Conservation (phyloP, 768 basidiomycete species). For the Crepidotus variabilis region DNA sequence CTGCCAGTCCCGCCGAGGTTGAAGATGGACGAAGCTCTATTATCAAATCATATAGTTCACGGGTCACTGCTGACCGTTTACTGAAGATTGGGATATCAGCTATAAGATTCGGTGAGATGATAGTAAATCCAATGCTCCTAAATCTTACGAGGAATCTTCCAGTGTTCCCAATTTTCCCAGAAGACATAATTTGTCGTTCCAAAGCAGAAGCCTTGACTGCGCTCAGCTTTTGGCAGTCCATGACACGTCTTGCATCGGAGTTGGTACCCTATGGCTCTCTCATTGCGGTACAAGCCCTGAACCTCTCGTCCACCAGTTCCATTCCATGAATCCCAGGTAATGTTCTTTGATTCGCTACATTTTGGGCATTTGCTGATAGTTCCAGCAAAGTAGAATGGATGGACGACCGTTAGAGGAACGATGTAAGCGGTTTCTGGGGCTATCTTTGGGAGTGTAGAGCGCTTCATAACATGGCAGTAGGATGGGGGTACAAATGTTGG, state of each 20-base stretch:
- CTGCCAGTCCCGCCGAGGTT: constrained; percentile 6
- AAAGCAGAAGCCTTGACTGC: constrained; percentile 3
- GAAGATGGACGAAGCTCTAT: constrained; percentile 2
- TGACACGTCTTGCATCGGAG: neutral
- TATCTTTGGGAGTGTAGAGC: constrained; percentile 1
- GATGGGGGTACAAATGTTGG: neutral
- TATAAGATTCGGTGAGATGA: neutral
- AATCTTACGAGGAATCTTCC: constrained; percentile 8
- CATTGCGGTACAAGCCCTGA: neutral
- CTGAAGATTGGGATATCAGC: constrained; percentile 3
- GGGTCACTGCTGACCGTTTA: constrained; percentile 1
- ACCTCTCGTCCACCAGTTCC: neutral
- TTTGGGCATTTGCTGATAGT: neutral
- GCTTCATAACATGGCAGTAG: neutral
- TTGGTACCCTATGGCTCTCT: neutral
- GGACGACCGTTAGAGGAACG: neutral
- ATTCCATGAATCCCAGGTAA: neutral
- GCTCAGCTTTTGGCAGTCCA: neutral
- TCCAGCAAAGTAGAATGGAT: neutral
- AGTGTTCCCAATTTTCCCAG: constrained; percentile 8
- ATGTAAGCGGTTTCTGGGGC: neutral
- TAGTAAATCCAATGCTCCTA: neutral
- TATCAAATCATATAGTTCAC: constrained; percentile 6
- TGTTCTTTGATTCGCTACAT: neutral
- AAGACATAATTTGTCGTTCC: constrained; percentile 2